A percentile compares a stretch with the other conserved stretches of the same genome.
phyloP scores from a whole-genome alignment of 495 filamentous ascomycete species.

The Penicillium riverlandense region DNA sequence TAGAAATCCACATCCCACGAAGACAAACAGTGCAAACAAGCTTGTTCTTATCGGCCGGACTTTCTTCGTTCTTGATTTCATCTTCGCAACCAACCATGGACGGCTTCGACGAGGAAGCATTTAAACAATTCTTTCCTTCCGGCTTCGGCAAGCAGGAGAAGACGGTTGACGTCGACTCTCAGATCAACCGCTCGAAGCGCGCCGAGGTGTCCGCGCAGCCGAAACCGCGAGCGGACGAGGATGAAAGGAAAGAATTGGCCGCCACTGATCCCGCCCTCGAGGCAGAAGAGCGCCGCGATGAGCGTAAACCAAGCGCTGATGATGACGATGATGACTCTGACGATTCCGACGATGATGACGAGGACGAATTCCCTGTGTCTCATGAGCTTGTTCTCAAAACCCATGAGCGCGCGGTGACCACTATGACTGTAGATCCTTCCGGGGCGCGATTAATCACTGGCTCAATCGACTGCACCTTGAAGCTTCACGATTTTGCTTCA shows the following conservation, averaged over 20 bases:
- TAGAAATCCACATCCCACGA: constrained; percentile 38
- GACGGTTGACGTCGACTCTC: constrained; percentile 64
- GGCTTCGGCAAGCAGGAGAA: constrained; percentile 81
- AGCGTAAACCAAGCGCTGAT: constrained; percentile 28
- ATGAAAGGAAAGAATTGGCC: constrained; percentile 16
- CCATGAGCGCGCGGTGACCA: constrained; percentile 83
- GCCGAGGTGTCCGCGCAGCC: constrained; percentile 25
- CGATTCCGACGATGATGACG: constrained; percentile 69
- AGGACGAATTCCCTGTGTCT: constrained; percentile 87
- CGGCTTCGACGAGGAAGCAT: constrained; percentile 71
- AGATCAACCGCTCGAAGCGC: constrained; percentile 73
- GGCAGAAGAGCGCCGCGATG: constrained; percentile 16
- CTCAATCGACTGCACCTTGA: constrained; percentile 83
- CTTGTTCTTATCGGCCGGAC: constrained; percentile 15
- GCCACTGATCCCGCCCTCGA: constrained; percentile 7
- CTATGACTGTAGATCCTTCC: constrained; percentile 73
- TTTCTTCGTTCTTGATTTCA: constrained; percentile 5
- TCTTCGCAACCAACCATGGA: constrained; percentile 32
- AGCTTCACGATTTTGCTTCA: constrained; percentile 89
- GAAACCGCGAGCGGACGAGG: constrained; percentile 12
- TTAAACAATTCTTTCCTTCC: constrained; percentile 73
- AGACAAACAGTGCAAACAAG: constrained; percentile 36
- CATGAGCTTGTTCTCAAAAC: constrained; percentile 90
- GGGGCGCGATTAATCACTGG: constrained; percentile 81
- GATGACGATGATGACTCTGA: constrained; percentile 43